Conservation (phyloP, 2,329 filamentous ascomycete species). For the Lithohypha guttulata region DNA sequence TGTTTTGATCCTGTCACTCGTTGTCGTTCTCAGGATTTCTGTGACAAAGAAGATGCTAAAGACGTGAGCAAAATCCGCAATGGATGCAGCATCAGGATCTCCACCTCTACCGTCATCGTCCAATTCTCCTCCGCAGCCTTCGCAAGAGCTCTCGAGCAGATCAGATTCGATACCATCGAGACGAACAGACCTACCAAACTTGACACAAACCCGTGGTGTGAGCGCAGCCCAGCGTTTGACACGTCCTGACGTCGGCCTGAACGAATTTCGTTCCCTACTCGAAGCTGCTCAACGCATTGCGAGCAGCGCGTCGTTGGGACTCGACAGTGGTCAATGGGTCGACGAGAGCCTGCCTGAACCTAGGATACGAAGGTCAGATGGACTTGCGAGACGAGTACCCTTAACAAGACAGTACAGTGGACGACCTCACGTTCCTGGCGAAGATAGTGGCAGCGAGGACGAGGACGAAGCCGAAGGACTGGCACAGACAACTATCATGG, state of each 20-base stretch:
- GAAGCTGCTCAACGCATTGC: slow-evolving; percentile 7
- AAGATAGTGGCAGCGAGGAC: slow-evolving; percentile 6
- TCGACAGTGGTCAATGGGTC: neutral
- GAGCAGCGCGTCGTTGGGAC: neutral
- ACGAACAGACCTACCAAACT: neutral
- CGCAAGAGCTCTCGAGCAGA: too few species aligned
- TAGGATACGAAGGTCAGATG: neutral
- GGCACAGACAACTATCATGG: neutral
- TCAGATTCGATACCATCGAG: neutral
- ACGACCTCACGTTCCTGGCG: slow-evolving; percentile 5
- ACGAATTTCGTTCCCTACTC: slow-evolving; percentile 7
- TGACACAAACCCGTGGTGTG: neutral
- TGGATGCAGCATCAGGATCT: neutral
- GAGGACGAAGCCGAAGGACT: neutral
- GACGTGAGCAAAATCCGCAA: neutral
- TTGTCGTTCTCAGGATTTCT: too few species aligned
- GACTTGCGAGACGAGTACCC: neutral
- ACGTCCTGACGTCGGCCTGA: neutral
- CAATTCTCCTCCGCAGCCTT: too few species aligned
- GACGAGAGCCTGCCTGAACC: slow-evolving; percentile 3
- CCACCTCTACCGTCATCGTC: neutral
- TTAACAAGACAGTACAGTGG: slow-evolving; percentile 6
- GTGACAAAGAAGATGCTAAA: neutral
- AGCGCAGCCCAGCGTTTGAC: too few species aligned
- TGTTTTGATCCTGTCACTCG: too few species aligned